Base-by-base conservation (phyloP, 805 yeast genomes). In the Hanseniaspora singularis region DNA sequence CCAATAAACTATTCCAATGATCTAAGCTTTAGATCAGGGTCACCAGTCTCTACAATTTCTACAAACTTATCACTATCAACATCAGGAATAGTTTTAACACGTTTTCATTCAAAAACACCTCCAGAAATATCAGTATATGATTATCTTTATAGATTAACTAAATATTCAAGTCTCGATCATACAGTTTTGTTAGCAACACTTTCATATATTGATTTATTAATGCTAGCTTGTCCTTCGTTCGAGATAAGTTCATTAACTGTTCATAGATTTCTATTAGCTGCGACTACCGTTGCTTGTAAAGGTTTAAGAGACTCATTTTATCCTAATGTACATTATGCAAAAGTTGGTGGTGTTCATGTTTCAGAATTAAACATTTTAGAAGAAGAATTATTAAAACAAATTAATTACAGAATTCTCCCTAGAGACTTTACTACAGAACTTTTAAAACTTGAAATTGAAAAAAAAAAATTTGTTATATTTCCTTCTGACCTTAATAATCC, bases 31-130 rank as follows among this genome's bases (percentile, higher is more conserved):
- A 26, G 11, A 11, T 26, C 43, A 8, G 38, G 38, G 15, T 19
- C 38, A 3, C 38, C 41, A 14, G 23, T 16, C 11, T 39, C 49
- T 3, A 22, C 14, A 2, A 9, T 30, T 11, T 15, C 43, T 9
- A 24, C 39, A 1, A 33, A 33, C 18, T 7, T 19, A 16, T 16
- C 43, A 3, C 60, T 24, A 27, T 69, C 40, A 4, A 58, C 62
- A 15, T 60, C 68, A 11, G 56, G 62, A 15, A 63, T 67, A 20
- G 40, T 40, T 37, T 69, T 92, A 44, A 89, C 98, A 1, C 68
- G 97, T 53, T 89, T 89, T 61, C 98, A 89, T 61, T 87, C 96
- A 3, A 71, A 96, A 51, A 79, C 89, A 0, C 95, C 96, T 3
- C 97, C 98, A 0, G 74, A 73, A 15, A 89, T 89, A 37, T 80